phyloP scores from a whole-genome alignment of 192 early-diverging fungal species.

The Backusella luteola region DNA sequence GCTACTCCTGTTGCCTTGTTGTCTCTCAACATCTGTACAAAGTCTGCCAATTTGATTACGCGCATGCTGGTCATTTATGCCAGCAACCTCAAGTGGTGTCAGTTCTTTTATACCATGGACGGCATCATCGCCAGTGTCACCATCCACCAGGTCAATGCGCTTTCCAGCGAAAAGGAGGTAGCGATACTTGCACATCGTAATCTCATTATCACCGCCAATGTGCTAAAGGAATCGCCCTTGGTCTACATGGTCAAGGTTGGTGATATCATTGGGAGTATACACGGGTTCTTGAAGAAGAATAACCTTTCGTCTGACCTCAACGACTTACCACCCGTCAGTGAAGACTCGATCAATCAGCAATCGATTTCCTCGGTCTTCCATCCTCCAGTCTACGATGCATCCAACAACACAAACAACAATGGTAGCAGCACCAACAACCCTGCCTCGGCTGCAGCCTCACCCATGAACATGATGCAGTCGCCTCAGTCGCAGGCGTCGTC shows the following conservation, averaged over 20 bases:
- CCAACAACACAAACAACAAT: conserved; percentile 7
- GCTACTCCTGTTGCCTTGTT: conserved; percentile 40
- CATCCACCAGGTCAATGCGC: conserved; percentile 42
- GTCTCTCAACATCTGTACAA: conserved; percentile 44
- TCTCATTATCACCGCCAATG: conserved; percentile 35
- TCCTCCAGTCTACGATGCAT: conserved; percentile 28
- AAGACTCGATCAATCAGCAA: conserved; percentile 37
- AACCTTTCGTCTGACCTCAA: conserved; percentile 24
- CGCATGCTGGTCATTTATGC: conserved; percentile 38
- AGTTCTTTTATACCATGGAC: conserved; percentile 41
- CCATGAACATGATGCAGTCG: conserved; percentile 8
- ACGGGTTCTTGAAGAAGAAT: conserved; percentile 36
- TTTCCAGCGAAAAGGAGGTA: conserved; percentile 39
- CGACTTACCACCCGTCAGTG: conserved; percentile 30
- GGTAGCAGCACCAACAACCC: background rate
- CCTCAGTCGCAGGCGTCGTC: conserved; percentile 11
- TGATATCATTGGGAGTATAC: conserved; percentile 40
- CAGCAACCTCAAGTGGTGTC: conserved; percentile 35
- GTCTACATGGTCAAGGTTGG: conserved; percentile 40
- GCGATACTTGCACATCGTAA: conserved; percentile 36
- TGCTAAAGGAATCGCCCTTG: conserved; percentile 32
- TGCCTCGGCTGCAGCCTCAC: background rate
- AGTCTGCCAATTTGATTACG: conserved; percentile 39
- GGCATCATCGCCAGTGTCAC: conserved; percentile 40
- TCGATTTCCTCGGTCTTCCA: conserved; percentile 35